phyloP scores from a whole-genome alignment of 208 protist species.

The Trypanosoma lewisi region DNA sequence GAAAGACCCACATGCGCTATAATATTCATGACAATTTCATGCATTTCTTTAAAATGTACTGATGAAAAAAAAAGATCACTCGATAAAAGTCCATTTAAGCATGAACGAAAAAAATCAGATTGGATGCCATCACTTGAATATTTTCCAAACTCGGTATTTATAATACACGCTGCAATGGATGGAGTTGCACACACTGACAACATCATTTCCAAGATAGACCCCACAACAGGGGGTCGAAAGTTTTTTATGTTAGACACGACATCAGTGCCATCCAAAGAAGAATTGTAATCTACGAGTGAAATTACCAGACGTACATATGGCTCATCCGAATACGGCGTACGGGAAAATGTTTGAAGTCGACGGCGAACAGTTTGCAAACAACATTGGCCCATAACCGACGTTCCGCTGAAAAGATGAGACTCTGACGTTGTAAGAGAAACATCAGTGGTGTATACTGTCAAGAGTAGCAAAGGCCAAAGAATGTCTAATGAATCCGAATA shows the following conservation, averaged over 20 bases:
- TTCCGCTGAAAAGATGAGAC: slow-evolving; percentile 31
- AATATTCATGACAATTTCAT: slow-evolving; percentile 32
- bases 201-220: slow-evolving; percentile 19
- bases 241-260: background rate
- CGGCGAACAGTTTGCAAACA: slow-evolving; percentile 26
- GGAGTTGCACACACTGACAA: slow-evolving; percentile 6
- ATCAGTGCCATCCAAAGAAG: background rate
- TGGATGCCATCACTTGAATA: slow-evolving; percentile 18
- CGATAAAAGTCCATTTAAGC: slow-evolving; percentile 46
- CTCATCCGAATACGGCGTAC: background rate
- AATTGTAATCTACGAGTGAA: slow-evolving; percentile 5
- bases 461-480: slow-evolving; percentile 14
- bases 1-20: slow-evolving; percentile 18
- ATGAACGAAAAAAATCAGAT: slow-evolving; percentile 28
- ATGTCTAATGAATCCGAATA: background rate
- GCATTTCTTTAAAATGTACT: slow-evolving; percentile 43
- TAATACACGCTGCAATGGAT: slow-evolving; percentile 17
- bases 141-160: slow-evolving; percentile 24
- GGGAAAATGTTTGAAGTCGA: background rate
- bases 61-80: slow-evolving; percentile 76
- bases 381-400: slow-evolving; percentile 18
- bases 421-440: slow-evolving; percentile 19
- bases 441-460: slow-evolving; percentile 23
- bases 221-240: slow-evolving; percentile 11
- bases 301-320: slow-evolving; percentile 6